Evolutionary conservation across 2,329 filamentous ascomycete species (phyloP), one percentile per base, ranked within the genome.

Genomic region (Penicillium freii): DNA sequence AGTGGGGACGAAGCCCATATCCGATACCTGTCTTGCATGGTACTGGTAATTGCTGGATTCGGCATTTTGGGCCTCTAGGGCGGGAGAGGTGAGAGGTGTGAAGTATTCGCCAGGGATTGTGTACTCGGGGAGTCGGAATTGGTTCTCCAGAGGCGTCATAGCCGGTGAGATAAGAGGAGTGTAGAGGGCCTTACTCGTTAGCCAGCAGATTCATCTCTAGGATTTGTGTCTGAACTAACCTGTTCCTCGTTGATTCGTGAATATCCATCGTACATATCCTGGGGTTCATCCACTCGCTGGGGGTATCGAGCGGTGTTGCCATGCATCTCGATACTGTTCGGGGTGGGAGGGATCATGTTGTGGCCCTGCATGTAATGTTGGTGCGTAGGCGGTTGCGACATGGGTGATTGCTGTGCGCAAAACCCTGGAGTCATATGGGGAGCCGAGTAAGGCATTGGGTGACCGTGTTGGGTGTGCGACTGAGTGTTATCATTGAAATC

Each of bases 101-200:
- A 81, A 80, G 63, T 79, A 78, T 64, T 81, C 78, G 47, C 77
- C 76, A 10, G 77, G 76, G 25, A 78, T 74, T 10, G 77, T 74
- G 62, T 79, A 81, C 61, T 80, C 78, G 10, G 77, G 75, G 40
- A 80, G 69, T 52, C 74, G 73, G 53, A 80, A 78, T 62, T 78
- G 76, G 33, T 72, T 73, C 59, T 81, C 78, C 57, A 80, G 66
- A 4, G 79, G 79, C 8, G 79, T 81, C 72, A 81, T 80, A 25
- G 79, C 79, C 11, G 79, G 79, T 48, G 79, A 81, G 29, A 81
- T 73, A 39, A 80, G 72, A 21, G 79, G 79, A 9, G 79, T 81
- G 64, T 80, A 81, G 13, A 78, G 72, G 49, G 77, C 74, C 78
- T 81, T 33, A 15, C 40, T 33, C 10, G 48, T 58, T 40, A 56